These are phyloP conservation scores for Orbilia brochopaga DNA, from an alignment of 2,329 filamentous ascomycete species.

Conservation along the genomic window DNA sequence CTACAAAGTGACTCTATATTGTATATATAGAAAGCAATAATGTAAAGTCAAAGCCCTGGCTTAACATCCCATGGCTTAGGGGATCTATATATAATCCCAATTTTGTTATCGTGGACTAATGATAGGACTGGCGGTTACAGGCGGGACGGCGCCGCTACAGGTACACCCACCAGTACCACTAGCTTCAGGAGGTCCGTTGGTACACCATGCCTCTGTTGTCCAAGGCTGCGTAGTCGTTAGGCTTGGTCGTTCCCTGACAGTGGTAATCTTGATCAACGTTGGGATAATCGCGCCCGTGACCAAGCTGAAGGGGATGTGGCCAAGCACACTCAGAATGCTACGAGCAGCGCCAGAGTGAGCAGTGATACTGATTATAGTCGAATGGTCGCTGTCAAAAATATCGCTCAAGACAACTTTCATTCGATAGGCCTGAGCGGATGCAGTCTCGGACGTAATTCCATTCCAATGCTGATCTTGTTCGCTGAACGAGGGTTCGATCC, in stretches of 20 bases:
- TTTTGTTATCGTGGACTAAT: slow-evolving; percentile 30
- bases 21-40: too few relatives aligned
- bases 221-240: slow-evolving; percentile 56
- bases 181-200: slow-evolving; percentile 38
- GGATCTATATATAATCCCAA: too few relatives aligned
- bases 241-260: slow-evolving; percentile 56
- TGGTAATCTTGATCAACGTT: slow-evolving; percentile 68
- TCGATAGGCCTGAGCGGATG: slow-evolving; percentile 62
- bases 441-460: slow-evolving; percentile 61
- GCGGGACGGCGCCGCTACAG: slow-evolving; percentile 22
- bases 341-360: slow-evolving; percentile 67
- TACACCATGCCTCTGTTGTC: slow-evolving; percentile 54
- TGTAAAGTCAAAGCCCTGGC: too few relatives aligned
- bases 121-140: slow-evolving; percentile 39
- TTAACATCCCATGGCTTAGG: too few relatives aligned
- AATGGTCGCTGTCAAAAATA: slow-evolving; percentile 63
- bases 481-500: slow-evolving; percentile 67
- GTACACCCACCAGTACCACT: slow-evolving; percentile 39
- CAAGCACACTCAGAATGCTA: slow-evolving; percentile 64
- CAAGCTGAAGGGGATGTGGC: slow-evolving; percentile 68
- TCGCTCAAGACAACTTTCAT: slow-evolving; percentile 64
- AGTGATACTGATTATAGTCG: slow-evolving; percentile 66
- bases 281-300: slow-evolving; percentile 71
- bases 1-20: too few relatives aligned
- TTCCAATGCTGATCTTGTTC: slow-evolving; percentile 66